A percentile compares a stretch with the other conserved stretches of the same genome.
Evolutionary conservation across 768 basidiomycete species (phyloP).

Genomic region (Russula foetens): DNA sequence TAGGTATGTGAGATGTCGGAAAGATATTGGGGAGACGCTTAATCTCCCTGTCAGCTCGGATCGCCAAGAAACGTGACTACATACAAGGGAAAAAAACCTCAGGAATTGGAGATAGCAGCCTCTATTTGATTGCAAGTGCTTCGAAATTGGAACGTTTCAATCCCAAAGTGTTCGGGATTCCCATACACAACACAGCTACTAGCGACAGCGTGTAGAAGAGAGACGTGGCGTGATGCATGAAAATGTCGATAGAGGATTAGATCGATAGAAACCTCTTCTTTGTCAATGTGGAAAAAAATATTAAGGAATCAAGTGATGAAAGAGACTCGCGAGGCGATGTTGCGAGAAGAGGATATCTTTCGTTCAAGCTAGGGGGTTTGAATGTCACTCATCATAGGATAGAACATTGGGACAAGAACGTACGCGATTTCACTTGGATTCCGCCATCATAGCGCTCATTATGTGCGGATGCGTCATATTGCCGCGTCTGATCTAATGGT

Average conservation of each 20-base stretch:
- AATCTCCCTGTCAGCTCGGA: background rate
- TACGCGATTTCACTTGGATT: too few species aligned
- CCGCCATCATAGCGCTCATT: too few species aligned
- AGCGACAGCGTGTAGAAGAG: background rate
- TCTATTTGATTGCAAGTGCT: background rate
- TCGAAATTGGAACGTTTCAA: background rate
- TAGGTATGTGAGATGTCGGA: conserved; percentile 12
- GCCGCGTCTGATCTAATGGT: too few species aligned
- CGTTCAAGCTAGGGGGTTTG: too few species aligned
- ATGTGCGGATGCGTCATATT: too few species aligned
- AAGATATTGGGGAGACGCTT: conserved; percentile 5
- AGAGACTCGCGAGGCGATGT: too few species aligned
- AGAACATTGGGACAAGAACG: too few species aligned
- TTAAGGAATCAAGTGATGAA: too few species aligned
- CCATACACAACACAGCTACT: background rate
- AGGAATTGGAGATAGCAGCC: background rate
- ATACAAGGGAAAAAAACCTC: background rate
- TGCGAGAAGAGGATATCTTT: too few species aligned
- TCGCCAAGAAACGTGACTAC: background rate
- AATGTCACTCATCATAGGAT: too few species aligned
- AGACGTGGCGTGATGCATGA: background rate
- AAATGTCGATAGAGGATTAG: background rate
- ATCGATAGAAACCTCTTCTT: background rate
- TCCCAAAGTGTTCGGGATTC: background rate
- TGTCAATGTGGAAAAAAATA: too few species aligned